A percentile compares a stretch with the other conserved stretches of the same genome.
phyloP scores from a whole-genome alignment of 192 early-diverging fungal species.

The Helicostylum pulchrum region DNA sequence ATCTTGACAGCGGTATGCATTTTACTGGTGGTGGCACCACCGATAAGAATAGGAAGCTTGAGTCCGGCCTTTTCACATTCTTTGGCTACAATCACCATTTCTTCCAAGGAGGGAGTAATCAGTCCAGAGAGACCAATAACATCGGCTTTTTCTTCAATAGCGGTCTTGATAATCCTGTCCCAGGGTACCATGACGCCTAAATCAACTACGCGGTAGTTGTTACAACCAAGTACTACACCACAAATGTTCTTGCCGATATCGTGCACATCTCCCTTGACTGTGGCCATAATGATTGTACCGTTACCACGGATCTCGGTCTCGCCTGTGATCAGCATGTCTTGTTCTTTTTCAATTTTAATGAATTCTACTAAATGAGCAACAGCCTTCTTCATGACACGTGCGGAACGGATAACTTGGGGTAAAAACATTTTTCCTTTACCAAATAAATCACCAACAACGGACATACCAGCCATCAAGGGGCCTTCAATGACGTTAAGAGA shows the following conservation, averaged over 20 bases:
- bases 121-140: constrained; percentile 91
- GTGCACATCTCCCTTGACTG: constrained; percentile 97
- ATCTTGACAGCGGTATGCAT: constrained; percentile 98
- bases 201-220: constrained; percentile 94
- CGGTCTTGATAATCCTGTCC: constrained; percentile 88
- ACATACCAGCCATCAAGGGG: constrained; percentile 94
- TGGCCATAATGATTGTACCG: constrained; percentile 90
- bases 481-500: constrained; percentile 96
- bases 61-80: constrained; percentile 86
- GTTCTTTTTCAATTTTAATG: constrained; percentile 88
- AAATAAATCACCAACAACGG: constrained; percentile 90
- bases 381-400: constrained; percentile 97
- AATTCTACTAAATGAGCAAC: constrained; percentile 93
- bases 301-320: constrained; percentile 58
- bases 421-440: constrained; percentile 97
- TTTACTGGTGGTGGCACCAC: constrained; percentile 94
- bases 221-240: constrained; percentile 94
- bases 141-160: constrained; percentile 86
- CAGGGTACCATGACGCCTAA: constrained; percentile 94
- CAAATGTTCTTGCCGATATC: constrained; percentile 99
- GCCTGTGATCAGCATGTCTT: constrained; percentile 56
- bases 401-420: constrained; percentile 96
- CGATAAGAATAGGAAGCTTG: constrained; percentile 89
- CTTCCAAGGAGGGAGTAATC: constrained; percentile 94
- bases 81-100: constrained; percentile 95